A percentile compares a stretch with the other conserved stretches of the same genome.
Evolutionary conservation across 371 early-diverging fungal species (phyloP).

Genomic region (Lichtheimia ramosa): DNA sequence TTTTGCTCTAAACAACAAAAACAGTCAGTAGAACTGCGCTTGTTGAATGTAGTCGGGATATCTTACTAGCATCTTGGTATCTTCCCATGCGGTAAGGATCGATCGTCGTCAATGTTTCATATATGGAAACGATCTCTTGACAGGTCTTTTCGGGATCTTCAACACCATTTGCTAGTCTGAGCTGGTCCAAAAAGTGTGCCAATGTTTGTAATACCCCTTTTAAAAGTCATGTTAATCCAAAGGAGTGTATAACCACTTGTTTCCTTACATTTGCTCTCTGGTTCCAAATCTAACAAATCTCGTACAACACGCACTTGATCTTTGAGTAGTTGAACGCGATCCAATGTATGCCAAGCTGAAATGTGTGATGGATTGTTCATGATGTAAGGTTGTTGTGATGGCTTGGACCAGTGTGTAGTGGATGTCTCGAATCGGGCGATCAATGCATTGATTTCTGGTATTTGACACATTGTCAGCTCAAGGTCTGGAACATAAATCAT

Average conservation of each 20-base stretch:
- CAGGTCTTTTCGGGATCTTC: constrained; percentile 27
- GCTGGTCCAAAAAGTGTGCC: constrained; percentile 44
- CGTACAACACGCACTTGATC: constrained; percentile 67
- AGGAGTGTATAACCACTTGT: neutral
- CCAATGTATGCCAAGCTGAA: constrained; percentile 38
- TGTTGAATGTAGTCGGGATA: neutral
- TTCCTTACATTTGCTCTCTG: constrained; percentile 80
- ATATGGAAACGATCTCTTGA: constrained; percentile 50
- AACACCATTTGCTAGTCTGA: constrained; percentile 19
- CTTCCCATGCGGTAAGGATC: constrained; percentile 62
- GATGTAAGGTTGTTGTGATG: neutral
- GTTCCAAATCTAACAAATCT: constrained; percentile 86
- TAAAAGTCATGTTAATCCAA: neutral
- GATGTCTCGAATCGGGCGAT: too few species aligned
- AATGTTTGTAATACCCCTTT: constrained; percentile 58
- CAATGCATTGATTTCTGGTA: too few species aligned
- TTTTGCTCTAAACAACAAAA: too few species aligned
- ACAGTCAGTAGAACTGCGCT: too few species aligned
- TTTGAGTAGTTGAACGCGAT: constrained; percentile 44
- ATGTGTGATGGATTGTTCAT: neutral
- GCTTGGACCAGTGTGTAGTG: neutral
- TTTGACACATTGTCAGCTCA: too few species aligned
- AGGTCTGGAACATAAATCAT: too few species aligned
- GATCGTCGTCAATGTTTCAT: constrained; percentile 51
- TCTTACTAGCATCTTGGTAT: constrained; percentile 66